A percentile compares a stretch with the other conserved stretches of the same genome.
Conservation (phyloP, 768 basidiomycete genomes). For the Phanerochaete sordida region DNA sequence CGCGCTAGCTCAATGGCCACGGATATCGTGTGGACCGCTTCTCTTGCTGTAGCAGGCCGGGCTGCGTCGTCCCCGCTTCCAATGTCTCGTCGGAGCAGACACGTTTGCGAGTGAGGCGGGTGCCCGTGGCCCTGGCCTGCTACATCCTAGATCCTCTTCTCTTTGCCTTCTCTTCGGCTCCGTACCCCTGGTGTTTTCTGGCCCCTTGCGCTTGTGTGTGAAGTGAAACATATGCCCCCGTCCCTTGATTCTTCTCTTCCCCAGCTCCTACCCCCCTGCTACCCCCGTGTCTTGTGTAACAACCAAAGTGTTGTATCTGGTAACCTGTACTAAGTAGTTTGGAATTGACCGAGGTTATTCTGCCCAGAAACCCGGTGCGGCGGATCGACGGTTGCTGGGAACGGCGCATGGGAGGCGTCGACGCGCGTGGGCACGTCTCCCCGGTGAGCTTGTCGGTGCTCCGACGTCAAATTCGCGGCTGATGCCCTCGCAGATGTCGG, state of each 20-base stretch:
- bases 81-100: background rate
- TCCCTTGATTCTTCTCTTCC: background rate
- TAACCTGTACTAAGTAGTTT: background rate
- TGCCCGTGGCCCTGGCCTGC: background rate
- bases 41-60: background rate
- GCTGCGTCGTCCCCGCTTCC: background rate
- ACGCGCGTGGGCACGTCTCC: background rate
- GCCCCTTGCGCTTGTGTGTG: background rate
- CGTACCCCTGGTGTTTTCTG: background rate
- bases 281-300: background rate
- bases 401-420: background rate
- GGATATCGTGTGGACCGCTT: constrained; percentile 3
- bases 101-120: background rate
- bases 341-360: background rate
- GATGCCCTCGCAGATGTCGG: too few species aligned
- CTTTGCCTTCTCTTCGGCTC: background rate
- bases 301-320: background rate
- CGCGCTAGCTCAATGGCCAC: background rate
- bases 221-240: background rate
- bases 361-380: background rate
- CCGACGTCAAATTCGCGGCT: too few species aligned
- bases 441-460: too few species aligned
- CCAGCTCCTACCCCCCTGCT: background rate
- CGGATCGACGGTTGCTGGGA: background rate
- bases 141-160: background rate